A percentile compares a stretch with the other conserved stretches of the same genome.
phyloP scores from a whole-genome alignment of 768 basidiomycete species.

The Suillus plorans region DNA sequence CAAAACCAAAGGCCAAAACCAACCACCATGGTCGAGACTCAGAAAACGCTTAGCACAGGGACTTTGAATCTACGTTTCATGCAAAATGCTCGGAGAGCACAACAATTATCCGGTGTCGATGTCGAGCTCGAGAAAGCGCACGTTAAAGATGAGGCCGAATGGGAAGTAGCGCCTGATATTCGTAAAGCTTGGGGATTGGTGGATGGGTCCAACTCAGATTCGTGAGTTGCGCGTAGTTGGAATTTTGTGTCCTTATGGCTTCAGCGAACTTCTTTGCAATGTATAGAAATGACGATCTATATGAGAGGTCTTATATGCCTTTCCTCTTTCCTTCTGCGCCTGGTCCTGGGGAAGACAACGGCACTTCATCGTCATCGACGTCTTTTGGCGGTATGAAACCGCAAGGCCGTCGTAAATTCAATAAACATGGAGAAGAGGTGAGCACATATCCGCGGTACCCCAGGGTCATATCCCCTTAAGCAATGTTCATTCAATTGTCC shows the following conservation, averaged over 20 bases:
- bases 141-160: conserved; percentile 62
- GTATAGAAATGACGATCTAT: conserved; percentile 14
- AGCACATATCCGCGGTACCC: background rate
- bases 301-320: conserved; percentile 66
- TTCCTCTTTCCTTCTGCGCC: conserved; percentile 52
- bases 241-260: conserved; percentile 6
- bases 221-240: conserved; percentile 10
- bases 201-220: background rate
- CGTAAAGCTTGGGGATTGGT: conserved; percentile 50
- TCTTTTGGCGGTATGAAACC: conserved; percentile 22
- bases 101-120: conserved; percentile 49
- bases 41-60: conserved; percentile 57
- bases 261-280: background rate
- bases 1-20: background rate
- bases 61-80: conserved; percentile 70
- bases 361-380: conserved; percentile 18
- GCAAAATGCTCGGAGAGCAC: conserved; percentile 65
- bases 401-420: conserved; percentile 54
- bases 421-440: conserved; percentile 49
- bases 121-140: conserved; percentile 52
- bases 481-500: conserved; percentile 16
- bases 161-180: conserved; percentile 57
- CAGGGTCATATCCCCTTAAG: conserved; percentile 17
- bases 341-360: conserved; percentile 14
- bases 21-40: conserved; percentile 22